phyloP scores from a whole-genome alignment of 331 rosid genomes.

The Malus hybrid region DNA sequence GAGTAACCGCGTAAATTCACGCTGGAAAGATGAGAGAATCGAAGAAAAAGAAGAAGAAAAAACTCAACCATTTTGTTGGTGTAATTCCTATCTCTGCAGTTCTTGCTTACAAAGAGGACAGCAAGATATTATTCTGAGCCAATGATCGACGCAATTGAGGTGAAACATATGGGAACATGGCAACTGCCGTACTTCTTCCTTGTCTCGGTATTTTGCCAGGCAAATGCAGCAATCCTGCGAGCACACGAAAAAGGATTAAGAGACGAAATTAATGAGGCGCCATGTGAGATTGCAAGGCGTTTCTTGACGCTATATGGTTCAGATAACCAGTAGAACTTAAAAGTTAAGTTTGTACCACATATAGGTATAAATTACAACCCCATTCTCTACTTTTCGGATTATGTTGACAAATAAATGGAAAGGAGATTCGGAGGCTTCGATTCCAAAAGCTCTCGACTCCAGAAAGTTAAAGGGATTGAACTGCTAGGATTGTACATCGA shows the following conservation, averaged over 20 bases:
- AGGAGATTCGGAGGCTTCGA: background rate
- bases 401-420: background rate
- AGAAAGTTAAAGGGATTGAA: background rate
- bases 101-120: slow-evolving; percentile 97
- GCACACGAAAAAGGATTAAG: background rate
- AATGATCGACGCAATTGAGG: slow-evolving; percentile 85
- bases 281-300: background rate
- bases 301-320: background rate
- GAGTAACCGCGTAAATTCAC: slow-evolving; percentile 34
- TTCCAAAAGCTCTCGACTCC: background rate
- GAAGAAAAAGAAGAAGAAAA: background rate
- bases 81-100: slow-evolving; percentile 39
- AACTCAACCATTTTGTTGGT: background rate
- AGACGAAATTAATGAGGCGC: slow-evolving; percentile 15
- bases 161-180: slow-evolving; percentile 86
- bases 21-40: background rate
- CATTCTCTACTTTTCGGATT: too few relatives aligned
- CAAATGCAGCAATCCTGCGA: slow-evolving; percentile 93
- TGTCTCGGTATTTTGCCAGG: slow-evolving; percentile 65
- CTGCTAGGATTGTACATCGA: background rate
- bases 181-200: slow-evolving; percentile 77
- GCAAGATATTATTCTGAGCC: slow-evolving; percentile 70
- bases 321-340: background rate
- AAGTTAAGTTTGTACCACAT: background rate
- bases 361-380: too few relatives aligned